Percentiles rank a stretch among this genome's conserved stretches.
These are phyloP conservation scores for Ophiostoma piceae DNA, from an alignment of 2,329 filamentous ascomycete species.

Conservation along the genomic window DNA sequence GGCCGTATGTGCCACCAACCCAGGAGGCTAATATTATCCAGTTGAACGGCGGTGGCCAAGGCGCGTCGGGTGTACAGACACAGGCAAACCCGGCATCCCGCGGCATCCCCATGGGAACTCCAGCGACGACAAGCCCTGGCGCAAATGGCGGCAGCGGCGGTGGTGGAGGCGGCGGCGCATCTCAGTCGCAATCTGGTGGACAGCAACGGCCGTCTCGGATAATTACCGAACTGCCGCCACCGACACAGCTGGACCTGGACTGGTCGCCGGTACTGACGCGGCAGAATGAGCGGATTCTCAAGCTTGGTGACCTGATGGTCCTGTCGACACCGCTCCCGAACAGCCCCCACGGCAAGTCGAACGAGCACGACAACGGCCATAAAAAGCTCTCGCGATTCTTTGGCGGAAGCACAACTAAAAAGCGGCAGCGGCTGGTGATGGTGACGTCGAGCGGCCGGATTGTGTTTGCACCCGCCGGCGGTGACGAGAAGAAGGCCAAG, in stretches of 20 bases:
- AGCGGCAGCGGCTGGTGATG: conserved; percentile 88
- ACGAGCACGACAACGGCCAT: conserved; percentile 61
- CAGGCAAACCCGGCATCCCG: conserved; percentile 29
- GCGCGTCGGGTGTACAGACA: conserved; percentile 29
- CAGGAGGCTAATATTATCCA: conserved; percentile 71
- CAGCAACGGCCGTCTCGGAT: conserved; percentile 65
- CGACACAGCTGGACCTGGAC: conserved; percentile 93
- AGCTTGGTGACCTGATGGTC: conserved; percentile 85
- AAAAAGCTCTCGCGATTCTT: conserved; percentile 94
- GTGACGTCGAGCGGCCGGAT: conserved; percentile 88
- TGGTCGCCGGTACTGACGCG: conserved; percentile 94
- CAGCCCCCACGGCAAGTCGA: conserved; percentile 64
- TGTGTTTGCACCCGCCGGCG: conserved; percentile 82
- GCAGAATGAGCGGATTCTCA: conserved; percentile 88
- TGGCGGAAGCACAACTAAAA: conserved; percentile 83
- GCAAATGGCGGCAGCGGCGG: neutral
- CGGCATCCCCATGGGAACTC: conserved; percentile 28
- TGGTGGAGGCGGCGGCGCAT: neutral
- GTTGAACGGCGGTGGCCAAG: conserved; percentile 51
- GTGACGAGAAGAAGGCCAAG: conserved; percentile 93
- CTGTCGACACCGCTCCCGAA: conserved; percentile 71
- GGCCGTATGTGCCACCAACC: conserved; percentile 71
- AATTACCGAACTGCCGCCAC: conserved; percentile 93
- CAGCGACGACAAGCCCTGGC: conserved; percentile 7
- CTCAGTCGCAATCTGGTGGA: conserved; percentile 34